Base-by-base conservation (phyloP, 202 grass and related monocot genomes). In the Hordeum pubiflorum region DNA sequence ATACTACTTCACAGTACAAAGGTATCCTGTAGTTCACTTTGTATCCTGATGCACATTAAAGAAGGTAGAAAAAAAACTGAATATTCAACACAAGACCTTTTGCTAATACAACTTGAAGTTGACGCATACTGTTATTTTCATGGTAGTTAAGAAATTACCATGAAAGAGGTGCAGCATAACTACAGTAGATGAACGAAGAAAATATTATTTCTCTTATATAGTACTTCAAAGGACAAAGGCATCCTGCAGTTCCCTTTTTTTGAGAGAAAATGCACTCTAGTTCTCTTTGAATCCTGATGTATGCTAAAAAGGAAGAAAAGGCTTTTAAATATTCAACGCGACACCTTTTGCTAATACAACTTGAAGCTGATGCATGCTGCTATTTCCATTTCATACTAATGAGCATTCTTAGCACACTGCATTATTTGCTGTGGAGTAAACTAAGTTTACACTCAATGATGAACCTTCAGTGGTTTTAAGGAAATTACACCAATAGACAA, bases 91-190 rank as follows among this genome's bases (percentile, higher is more conserved):
- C 34, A 15, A 31, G 44, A 48, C 22, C 10, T 79, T 54, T 43
- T n/a, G 22, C n/a, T 55, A 81, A 69, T 68, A 21, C 44, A 79
- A 70, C 46, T 69, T 58, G 7, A 80, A 69, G 33, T 39, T 58
- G 56, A n/a, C 50, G 27, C 63, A 9, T 15, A 39, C 48, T 58
- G 4, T 72, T 61, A 38, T 75, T 83, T 57, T 20, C n/a, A 57
- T 52, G 46, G 46, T 18, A 52, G 46, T 52, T 52, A 52, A 52
- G 46, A 46, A 46, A 46, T 18, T 52, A 52, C 46, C 46, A 52
- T 52, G 46, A 52, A 52, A 52, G 46, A 52, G 14, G 18, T 52
- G 15, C 46, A 52, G 14, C 46, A 52, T 52, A 52, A 7, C 46
- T 52, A 52, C 46, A 52, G 46, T 52, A 52, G 15, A 52, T 52